Conservation (phyloP, 75 land plant genomes). For the Larix kaempferi region DNA sequence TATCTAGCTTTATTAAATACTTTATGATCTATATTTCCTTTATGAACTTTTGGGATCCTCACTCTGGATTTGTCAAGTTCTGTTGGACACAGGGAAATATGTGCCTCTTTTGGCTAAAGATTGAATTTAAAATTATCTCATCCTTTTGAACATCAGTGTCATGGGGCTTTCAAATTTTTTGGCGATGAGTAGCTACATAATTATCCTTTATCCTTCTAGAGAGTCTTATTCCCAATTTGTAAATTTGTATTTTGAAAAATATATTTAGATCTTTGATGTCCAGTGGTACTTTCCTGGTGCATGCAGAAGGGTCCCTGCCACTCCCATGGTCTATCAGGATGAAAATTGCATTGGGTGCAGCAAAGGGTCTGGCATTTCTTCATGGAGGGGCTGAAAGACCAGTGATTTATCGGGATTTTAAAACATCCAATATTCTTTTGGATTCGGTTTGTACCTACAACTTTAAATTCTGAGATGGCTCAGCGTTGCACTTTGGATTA, state of each 20-base stretch:
- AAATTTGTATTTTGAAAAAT: neutral
- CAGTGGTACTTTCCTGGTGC: slow-evolving; percentile 7
- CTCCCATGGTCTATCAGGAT: slow-evolving; percentile 55
- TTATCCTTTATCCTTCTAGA: neutral
- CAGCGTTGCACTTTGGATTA: neutral
- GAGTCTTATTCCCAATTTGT: neutral
- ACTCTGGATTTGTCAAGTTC: neutral
- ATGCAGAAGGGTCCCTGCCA: slow-evolving; percentile 52
- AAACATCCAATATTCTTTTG: slow-evolving; percentile 57
- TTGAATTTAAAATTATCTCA: neutral
- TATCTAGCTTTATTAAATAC: neutral
- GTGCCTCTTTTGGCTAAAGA: neutral
- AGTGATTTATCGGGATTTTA: slow-evolving; percentile 62
- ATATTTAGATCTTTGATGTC: neutral
- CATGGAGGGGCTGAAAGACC: slow-evolving; percentile 62
- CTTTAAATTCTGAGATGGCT: neutral
- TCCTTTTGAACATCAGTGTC: neutral
- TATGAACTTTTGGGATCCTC: neutral
- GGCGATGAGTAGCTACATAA: neutral
- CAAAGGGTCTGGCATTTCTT: slow-evolving; percentile 59
- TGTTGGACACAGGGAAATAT: neutral
- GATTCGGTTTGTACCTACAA: slow-evolving; percentile 34
- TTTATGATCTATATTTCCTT: neutral
- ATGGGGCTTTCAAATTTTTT: neutral
- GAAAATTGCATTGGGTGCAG: slow-evolving; percentile 64